Evolutionary conservation across 306 rosid genomes (phyloP).

Genomic region (Mimosa bimucronata): DNA sequence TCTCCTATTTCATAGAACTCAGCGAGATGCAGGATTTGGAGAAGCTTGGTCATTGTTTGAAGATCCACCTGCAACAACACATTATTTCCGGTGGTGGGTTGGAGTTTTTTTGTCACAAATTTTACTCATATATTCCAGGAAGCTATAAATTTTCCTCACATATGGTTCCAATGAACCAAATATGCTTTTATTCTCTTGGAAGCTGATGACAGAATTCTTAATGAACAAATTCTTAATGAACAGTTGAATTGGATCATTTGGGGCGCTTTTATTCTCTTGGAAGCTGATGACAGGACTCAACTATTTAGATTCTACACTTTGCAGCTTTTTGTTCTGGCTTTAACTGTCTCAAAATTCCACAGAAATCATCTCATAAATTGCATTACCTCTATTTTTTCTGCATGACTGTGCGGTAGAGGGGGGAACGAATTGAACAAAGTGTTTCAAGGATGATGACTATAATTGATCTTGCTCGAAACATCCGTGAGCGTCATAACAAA

Average conservation of each 20-base stretch:
- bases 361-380: constrained; percentile 26
- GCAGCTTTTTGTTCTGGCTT: constrained; percentile 17
- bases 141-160: too few relatives aligned
- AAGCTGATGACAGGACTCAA: not conserved
- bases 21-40: too few relatives aligned
- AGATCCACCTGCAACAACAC: too few relatives aligned
- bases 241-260: not conserved
- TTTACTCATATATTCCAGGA: too few relatives aligned
- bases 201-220: too few relatives aligned
- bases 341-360: constrained; percentile 12
- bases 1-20: too few relatives aligned
- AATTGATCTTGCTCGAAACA: constrained; percentile 94
- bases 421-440: constrained; percentile 86
- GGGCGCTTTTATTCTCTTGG: not conserved
- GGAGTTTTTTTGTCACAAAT: too few relatives aligned
- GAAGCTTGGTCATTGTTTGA: too few relatives aligned
- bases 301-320: constrained; percentile 3
- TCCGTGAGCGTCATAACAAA: constrained; percentile 93
- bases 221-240: too few relatives aligned
- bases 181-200: too few relatives aligned
- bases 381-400: constrained; percentile 25
- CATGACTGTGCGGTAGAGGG: constrained; percentile 59
- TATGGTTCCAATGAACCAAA: too few relatives aligned
- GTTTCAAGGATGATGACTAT: constrained; percentile 91
- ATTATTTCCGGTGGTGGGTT: too few relatives aligned